Conservation (phyloP, 2,329 filamentous ascomycete genomes). For the Fusarium xylarioides region DNA sequence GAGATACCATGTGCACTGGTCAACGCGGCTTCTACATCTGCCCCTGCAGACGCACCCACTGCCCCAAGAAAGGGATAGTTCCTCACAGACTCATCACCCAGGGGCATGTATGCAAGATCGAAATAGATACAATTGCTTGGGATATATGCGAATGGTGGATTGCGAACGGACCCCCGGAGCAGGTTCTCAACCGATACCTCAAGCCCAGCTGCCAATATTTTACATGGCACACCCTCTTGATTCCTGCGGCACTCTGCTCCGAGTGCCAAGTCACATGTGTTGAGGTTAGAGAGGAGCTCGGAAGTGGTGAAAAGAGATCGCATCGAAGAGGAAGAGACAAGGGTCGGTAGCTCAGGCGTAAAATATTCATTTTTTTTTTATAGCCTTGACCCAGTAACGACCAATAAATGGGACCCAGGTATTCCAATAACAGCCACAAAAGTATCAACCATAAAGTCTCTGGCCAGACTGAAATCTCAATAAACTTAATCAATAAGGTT, state of each 20-base stretch:
- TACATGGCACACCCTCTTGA: constrained; percentile 34
- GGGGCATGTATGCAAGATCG: constrained; percentile 35
- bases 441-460: no score
- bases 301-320: constrained; percentile 3
- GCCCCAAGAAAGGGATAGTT: constrained; percentile 27
- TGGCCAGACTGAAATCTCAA: no score
- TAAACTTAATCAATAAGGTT: no score
- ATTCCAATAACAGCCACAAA: no score
- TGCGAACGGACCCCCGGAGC: constrained; percentile 38
- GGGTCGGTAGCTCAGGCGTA: neutral
- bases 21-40: constrained; percentile 38
- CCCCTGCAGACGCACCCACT: constrained; percentile 36
- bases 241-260: constrained; percentile 21
- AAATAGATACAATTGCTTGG: constrained; percentile 37
- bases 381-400: no score
- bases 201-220: constrained; percentile 39
- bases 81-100: constrained; percentile 29
- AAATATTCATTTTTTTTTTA: neutral
- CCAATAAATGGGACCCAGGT: no score
- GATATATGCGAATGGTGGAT: constrained; percentile 43
- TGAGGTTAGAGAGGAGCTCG: neutral
- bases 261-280: constrained; percentile 28
- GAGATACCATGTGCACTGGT: constrained; percentile 40
- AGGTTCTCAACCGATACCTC: constrained; percentile 41
- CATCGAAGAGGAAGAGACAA: neutral